These are phyloP conservation scores for Datura wrightii DNA, from an alignment of 257 asterid species.

Conservation along the genomic window DNA sequence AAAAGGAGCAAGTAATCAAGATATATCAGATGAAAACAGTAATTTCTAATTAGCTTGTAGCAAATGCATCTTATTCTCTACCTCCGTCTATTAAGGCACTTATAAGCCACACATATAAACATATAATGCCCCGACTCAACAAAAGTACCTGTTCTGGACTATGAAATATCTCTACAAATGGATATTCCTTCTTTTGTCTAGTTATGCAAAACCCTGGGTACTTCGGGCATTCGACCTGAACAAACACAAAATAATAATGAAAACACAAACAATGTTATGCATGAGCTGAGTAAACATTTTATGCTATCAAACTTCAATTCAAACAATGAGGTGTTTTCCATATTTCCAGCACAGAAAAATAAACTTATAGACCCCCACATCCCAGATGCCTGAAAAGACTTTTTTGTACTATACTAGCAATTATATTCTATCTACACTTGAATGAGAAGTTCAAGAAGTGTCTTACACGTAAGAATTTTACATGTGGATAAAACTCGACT, in stretches of 20 bases:
- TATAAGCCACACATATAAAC: not conserved
- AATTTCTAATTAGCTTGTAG: not conserved
- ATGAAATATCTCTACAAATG: constrained; percentile 86
- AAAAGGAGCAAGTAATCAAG: not conserved
- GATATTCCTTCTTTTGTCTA: constrained; percentile 86
- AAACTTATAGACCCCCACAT: not conserved
- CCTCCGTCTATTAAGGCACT: not conserved
- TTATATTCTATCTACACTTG: not conserved
- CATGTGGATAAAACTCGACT: constrained; percentile 81
- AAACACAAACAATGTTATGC: constrained; percentile 10
- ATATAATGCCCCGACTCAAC: not conserved
- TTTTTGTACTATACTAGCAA: constrained; percentile 6
- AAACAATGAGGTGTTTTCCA: not conserved
- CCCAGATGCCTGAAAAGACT: not conserved
- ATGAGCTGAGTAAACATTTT: not conserved
- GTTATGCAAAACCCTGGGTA: constrained; percentile 97
- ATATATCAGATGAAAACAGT: constrained; percentile 13
- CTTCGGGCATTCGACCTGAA: constrained; percentile 92
- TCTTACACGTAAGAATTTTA: constrained; percentile 91
- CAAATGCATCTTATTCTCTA: not conserved
- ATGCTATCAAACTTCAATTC: not conserved
- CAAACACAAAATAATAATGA: constrained; percentile 19
- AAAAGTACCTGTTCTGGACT: constrained; percentile 79
- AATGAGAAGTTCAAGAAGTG: constrained; percentile 19
- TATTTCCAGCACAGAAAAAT: not conserved